Evolutionary conservation across 2,329 filamentous ascomycete species (phyloP), one percentile per base, ranked within the genome.

Genomic region (Magnaporthales sp.): DNA sequence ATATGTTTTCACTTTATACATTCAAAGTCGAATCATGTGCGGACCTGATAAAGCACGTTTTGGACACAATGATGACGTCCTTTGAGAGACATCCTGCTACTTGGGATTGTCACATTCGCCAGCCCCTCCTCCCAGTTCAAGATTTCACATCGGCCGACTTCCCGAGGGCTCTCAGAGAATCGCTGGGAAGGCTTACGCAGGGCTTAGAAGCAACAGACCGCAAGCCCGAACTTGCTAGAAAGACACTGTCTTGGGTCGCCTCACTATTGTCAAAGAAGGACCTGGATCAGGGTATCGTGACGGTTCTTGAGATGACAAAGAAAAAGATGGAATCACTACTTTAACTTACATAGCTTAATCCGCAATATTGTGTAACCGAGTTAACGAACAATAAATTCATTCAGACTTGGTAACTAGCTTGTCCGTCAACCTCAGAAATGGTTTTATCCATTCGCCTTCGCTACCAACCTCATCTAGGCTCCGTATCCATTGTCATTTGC

Each of bases 1-100:
- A 90, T 72, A 85, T 96, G 79, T 90, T 96, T 70, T 81, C 86
- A 2, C 80, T 83, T 6, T 97, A 96, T 76, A 30, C 29, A 19
- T 80, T 83, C 24, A 79, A 86, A 56, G 80, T 93, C 31, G 84
- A 88, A 1, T 89, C 89, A 66, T 83, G 90, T 66, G 75, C 79
- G 11, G 88, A 80, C 72, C 86, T 97, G 56, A 79, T 93, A 54
- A 84, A 89, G 69, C 91, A 96, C 75, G 89, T 96, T 63, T 77
- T 95, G 58, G 83, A 86, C 62, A 80, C 80, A 56, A 84, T 97
- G 79, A 79, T 82, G 58, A 78, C 85, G 69, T 76, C 81, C 38
- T 86, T 85, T 69, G 86, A 91, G 2, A 80, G 83, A 61, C 83
- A 87, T 69, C 81, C 89, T 6, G 82, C 86, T 66, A 89, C 89